A percentile compares a stretch with the other conserved stretches of the same genome.
phyloP scores from a whole-genome alignment of 306 rosid genomes.

The Senna tora region DNA sequence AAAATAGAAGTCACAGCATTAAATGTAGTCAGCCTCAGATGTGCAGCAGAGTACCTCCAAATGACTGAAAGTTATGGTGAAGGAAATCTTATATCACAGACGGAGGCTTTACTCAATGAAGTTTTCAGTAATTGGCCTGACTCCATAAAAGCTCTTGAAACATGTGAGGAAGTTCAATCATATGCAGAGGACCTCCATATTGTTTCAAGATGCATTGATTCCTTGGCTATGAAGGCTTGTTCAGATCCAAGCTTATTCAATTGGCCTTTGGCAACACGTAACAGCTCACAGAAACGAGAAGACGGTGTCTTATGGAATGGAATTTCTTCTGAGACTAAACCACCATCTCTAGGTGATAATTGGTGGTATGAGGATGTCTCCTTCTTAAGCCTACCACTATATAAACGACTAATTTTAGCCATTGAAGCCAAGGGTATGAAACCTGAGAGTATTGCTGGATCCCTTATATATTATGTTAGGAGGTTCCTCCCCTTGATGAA shows the following conservation, averaged over 20 bases:
- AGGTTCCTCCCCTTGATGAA: conserved; percentile 70
- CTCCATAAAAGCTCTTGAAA: conserved; percentile 66
- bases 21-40: conserved; percentile 72
- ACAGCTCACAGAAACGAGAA: conserved; percentile 38
- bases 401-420: conserved; percentile 59
- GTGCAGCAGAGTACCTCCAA: conserved; percentile 79
- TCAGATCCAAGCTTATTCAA: conserved; percentile 61
- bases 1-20: conserved; percentile 65
- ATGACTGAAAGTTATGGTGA: conserved; percentile 79
- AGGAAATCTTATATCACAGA: conserved; percentile 59
- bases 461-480: conserved; percentile 61
- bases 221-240: conserved; percentile 73
- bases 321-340: conserved; percentile 49
- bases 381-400: conserved; percentile 60
- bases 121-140: conserved; percentile 69
- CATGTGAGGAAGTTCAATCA: conserved; percentile 68
- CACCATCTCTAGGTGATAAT: conserved; percentile 42
- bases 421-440: conserved; percentile 75
- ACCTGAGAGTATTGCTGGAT: conserved; percentile 59
- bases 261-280: conserved; percentile 50
- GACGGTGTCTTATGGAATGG: conserved; percentile 56
- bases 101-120: conserved; percentile 66
- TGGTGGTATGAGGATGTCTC: conserved; percentile 91
- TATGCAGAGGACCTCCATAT: conserved; percentile 72
- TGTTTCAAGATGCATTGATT: conserved; percentile 82